Evolutionary conservation across 805 yeast species (phyloP), one percentile per base, ranked within the genome.

Genomic region (Candida methanosorbosa): DNA sequence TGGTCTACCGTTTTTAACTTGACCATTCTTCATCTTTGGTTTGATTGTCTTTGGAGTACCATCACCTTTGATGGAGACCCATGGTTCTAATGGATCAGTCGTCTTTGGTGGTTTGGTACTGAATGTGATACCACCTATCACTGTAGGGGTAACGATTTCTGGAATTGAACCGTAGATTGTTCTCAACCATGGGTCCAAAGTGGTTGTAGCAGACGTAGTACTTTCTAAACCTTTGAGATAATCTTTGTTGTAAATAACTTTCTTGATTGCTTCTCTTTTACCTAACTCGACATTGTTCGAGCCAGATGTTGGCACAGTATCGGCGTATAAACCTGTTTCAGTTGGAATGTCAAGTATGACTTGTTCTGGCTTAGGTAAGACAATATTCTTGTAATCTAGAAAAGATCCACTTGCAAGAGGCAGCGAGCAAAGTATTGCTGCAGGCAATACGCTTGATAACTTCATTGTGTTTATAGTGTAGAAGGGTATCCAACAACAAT

Each of bases 41-140:
- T 61, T 66, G 32, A 86, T 73, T 0, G 95, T 85, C 52, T 80
- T 78, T 35, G 95, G 94, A 9, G 68, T 56, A 14, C 95, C 96
- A 40, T 79, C 74, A 42, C 79, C 77, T 38, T 85, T 71, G 49
- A 86, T 64, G 2, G 85, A 72, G 27, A 86, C 64, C 96, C 96
- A 86, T 8, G 85, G 86, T 39, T 75, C 77, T 42, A 85, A 68
- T 9, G 82, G 80, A 44, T 78, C 65, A 5, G 85, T 72, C 1
- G 68, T 59, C 1, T 64, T 63, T 3, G 94, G 86, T 0, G 90
- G 85, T 41, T 80, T 78, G 19, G 77, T 75, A 37, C 70, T 64
- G 51, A 78, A 71, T 0, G 83, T 76, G 40, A 78, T 72, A 15
- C 80, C 80, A 12, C 67, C 79, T 42, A 78, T 66, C 17, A 75